These are phyloP conservation scores for Vararia minispora DNA, from an alignment of 768 basidiomycete species.

Conservation along the genomic window DNA sequence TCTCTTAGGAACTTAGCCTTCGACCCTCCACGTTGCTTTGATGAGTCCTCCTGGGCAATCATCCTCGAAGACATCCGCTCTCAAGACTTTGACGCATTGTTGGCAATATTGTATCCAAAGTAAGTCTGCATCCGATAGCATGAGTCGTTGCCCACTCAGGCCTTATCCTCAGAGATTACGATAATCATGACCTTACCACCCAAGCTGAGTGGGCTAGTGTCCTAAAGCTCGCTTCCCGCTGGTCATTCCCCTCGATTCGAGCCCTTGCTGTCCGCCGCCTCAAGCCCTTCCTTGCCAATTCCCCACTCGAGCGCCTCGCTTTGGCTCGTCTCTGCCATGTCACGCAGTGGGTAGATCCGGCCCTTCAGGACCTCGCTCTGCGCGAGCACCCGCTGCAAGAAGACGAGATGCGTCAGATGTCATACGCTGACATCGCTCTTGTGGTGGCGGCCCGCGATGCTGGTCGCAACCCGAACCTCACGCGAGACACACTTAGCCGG, in stretches of 20 bases:
- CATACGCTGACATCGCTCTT: constrained; percentile 7
- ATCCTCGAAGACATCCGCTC: too few species aligned
- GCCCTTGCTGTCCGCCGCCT: constrained; percentile 9
- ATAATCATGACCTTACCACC: constrained; percentile 3
- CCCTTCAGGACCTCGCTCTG: constrained; percentile 8
- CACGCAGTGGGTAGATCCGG: constrained; percentile 9
- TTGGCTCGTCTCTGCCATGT: constrained; percentile 9
- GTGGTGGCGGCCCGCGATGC: constrained; percentile 9
- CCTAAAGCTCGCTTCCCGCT: constrained; percentile 10
- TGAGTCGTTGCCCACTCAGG: not conserved
- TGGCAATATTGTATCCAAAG: constrained; percentile 12
- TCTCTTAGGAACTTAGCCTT: too few species aligned
- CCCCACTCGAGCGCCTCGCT: constrained; percentile 12
- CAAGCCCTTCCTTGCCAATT: constrained; percentile 8
- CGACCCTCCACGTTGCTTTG: too few species aligned
- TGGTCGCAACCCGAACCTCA: too few species aligned
- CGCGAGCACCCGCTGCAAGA: constrained; percentile 6
- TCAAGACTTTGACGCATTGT: constrained; percentile 10
- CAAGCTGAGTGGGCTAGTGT: constrained; percentile 13
- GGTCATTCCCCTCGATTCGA: constrained; percentile 13
- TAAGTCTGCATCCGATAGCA: not conserved
- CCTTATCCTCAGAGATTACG: constrained; percentile 7
- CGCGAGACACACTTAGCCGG: too few species aligned
- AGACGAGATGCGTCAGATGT: constrained; percentile 8
- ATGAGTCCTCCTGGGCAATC: too few species aligned